Evolutionary conservation across 1,284 basidiomycete genomes (phyloP).

Genomic region (Pyrrhoderma noxium): DNA sequence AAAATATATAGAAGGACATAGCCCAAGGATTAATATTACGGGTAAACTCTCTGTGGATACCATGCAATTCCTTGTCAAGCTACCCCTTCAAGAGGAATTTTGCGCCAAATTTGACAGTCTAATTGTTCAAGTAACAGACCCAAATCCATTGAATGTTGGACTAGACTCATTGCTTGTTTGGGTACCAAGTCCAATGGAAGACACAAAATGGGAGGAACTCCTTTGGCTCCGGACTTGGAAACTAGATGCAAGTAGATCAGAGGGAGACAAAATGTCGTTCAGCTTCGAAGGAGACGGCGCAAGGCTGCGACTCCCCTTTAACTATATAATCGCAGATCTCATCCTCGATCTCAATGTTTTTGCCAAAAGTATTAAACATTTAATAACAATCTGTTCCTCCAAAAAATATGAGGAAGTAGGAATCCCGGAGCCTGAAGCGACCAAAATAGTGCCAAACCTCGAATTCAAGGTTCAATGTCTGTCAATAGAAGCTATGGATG

Average conservation of each 20-base stretch:
- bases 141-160: slow-evolving; percentile 17
- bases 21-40: too few relatives aligned
- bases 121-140: slow-evolving; percentile 21
- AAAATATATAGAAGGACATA: too few relatives aligned
- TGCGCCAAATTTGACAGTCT: slow-evolving; percentile 43
- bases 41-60: slow-evolving; percentile 9
- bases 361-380: slow-evolving; percentile 62
- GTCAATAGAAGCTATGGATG: slow-evolving; percentile 81
- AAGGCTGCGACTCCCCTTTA: slow-evolving; percentile 73
- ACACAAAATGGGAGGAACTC: slow-evolving; percentile 74
- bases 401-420: slow-evolving; percentile 44
- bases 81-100: slow-evolving; percentile 25
- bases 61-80: slow-evolving; percentile 17
- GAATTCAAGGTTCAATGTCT: slow-evolving; percentile 53
- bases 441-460: slow-evolving; percentile 67
- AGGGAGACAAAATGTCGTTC: slow-evolving; percentile 30
- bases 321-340: slow-evolving; percentile 69
- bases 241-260: slow-evolving; percentile 23
- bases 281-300: slow-evolving; percentile 57
- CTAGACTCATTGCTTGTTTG: slow-evolving; percentile 37
- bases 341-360: slow-evolving; percentile 60
- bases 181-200: slow-evolving; percentile 35
- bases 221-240: slow-evolving; percentile 55
- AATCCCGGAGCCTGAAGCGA: slow-evolving; percentile 56
- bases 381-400: slow-evolving; percentile 41